A percentile compares a stretch with the other conserved stretches of the same genome.
phyloP scores from a whole-genome alignment of 2,329 filamentous ascomycete species.

The Clonostachys rhizophaga region DNA sequence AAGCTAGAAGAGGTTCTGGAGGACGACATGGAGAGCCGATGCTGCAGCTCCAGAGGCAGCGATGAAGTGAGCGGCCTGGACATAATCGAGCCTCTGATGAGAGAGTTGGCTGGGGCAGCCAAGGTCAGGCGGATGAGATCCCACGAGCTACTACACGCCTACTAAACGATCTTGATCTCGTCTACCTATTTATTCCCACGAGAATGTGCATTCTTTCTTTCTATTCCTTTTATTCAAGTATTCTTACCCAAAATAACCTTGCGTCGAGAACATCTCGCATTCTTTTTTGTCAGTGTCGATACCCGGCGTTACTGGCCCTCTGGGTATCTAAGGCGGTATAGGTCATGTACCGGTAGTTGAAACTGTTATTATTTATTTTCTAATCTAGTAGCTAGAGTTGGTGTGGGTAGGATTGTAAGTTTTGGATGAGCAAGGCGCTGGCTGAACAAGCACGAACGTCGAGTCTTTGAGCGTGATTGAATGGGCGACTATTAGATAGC shows the following conservation, averaged over 20 bases:
- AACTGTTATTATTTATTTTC: too few species aligned
- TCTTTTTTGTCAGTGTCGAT: too few species aligned
- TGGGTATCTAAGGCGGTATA: not conserved
- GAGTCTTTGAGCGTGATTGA: too few species aligned
- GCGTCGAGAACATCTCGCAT: too few species aligned
- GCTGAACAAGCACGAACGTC: too few species aligned
- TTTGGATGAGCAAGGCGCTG: too few species aligned
- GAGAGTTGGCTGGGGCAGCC: constrained; percentile 27
- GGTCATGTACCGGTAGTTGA: not conserved
- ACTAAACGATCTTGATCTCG: constrained; percentile 3
- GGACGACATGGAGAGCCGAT: constrained; percentile 7
- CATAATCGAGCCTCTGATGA: constrained; percentile 37
- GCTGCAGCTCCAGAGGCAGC: constrained; percentile 13
- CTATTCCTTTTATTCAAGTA: not conserved
- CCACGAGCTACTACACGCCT: constrained; percentile 8
- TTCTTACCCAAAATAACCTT: too few species aligned
- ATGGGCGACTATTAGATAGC: too few species aligned
- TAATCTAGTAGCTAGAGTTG: too few species aligned
- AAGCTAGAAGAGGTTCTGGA: constrained; percentile 11
- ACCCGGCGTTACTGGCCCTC: too few species aligned
- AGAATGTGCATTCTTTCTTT: not conserved
- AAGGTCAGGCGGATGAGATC: constrained; percentile 16
- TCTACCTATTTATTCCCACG: too few species aligned
- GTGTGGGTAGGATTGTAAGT: not conserved
- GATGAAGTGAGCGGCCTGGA: constrained; percentile 28